Base-by-base conservation (phyloP, 2,329 filamentous ascomycete genomes). In the Atkinsonella texensis region DNA sequence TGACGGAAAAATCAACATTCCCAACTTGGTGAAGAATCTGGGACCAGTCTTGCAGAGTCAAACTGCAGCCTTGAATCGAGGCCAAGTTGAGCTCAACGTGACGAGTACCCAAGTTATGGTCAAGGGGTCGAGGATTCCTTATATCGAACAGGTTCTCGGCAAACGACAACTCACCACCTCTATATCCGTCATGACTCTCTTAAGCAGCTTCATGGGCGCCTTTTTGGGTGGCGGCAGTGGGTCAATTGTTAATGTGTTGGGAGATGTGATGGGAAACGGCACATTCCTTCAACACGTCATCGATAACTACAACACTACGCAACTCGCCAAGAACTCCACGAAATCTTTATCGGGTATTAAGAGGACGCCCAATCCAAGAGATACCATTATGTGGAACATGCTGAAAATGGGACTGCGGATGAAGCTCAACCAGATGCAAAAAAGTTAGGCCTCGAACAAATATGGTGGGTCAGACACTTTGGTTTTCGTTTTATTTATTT, bases 131-230 rank as follows among this genome's bases (percentile, higher is more conserved):
- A 70, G 68, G 52, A 70, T 76, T 45, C 55, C 58, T 1, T 76
- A 70, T 49, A 57, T 72, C n/a, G 72, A 76, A 51, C 58, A 64
- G 1, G 65, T 75, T 8, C 59, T 76, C 40, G 69, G 69, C 52
- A 62, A 60, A 0, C 67, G 70, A 41, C 62, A 57, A 1, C 60
- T 75, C 6, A 55, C 60, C 0, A 62, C 69, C 8, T 58, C 59
- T 0, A 57, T 70, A 1, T 65, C 72, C 0, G 65, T 74, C 33
- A 60, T 71, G 28, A 66, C 63, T 3, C 52, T 75, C 4, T 17
- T 71, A 10, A 59, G 63, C 28, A 67, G 72, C 49, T 58, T 73
- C 10, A 47, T 71, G 13, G 57, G 61, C 46, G 68, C 70, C 42
- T 55, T 73, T 38, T 13, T 66, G 2, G 61, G 61, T 12, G 61